Conservation (phyloP, 768 basidiomycete genomes). For the Peribolospora kevripleyi region DNA sequence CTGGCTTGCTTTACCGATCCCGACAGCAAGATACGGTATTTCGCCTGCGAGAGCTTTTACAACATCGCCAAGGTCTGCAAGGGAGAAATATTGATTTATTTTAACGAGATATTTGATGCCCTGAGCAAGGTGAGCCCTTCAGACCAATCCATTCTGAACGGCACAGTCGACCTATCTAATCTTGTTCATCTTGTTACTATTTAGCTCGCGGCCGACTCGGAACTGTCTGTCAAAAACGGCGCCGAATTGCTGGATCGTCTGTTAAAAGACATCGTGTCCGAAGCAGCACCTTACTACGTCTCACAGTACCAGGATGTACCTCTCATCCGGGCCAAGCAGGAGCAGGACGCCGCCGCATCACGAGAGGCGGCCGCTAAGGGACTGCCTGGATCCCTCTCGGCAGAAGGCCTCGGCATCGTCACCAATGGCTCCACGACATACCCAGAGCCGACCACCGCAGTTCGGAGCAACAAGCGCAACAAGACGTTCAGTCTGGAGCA, state of each 20-base stretch:
- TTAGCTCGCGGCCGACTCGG: slow-evolving; percentile 85
- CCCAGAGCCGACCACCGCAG: slow-evolving; percentile 24
- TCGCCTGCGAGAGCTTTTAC: slow-evolving; percentile 92
- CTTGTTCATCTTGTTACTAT: not conserved
- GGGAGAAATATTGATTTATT: slow-evolving; percentile 85
- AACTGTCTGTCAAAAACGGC: slow-evolving; percentile 89
- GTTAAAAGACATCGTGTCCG: slow-evolving; percentile 93
- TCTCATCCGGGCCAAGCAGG: slow-evolving; percentile 31
- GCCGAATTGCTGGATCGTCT: slow-evolving; percentile 87
- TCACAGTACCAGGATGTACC: slow-evolving; percentile 35
- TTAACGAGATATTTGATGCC: slow-evolving; percentile 94
- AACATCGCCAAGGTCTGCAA: slow-evolving; percentile 88
- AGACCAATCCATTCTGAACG: not conserved
- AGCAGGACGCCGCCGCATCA: slow-evolving; percentile 27
- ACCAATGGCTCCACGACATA: slow-evolving; percentile 26
- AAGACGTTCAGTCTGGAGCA: slow-evolving; percentile 61
- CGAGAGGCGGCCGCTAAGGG: slow-evolving; percentile 23
- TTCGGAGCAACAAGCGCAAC: slow-evolving; percentile 14
- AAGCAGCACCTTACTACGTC: slow-evolving; percentile 82
- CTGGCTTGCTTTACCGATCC: slow-evolving; percentile 78
- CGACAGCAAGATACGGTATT: slow-evolving; percentile 86
- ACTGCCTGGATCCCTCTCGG: not conserved
- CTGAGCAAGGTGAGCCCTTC: slow-evolving; percentile 55
- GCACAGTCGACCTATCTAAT: not conserved
- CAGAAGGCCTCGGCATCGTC: slow-evolving; percentile 32